Conservation (phyloP, 495 filamentous ascomycete genomes). For the Penicillium soppii region DNA sequence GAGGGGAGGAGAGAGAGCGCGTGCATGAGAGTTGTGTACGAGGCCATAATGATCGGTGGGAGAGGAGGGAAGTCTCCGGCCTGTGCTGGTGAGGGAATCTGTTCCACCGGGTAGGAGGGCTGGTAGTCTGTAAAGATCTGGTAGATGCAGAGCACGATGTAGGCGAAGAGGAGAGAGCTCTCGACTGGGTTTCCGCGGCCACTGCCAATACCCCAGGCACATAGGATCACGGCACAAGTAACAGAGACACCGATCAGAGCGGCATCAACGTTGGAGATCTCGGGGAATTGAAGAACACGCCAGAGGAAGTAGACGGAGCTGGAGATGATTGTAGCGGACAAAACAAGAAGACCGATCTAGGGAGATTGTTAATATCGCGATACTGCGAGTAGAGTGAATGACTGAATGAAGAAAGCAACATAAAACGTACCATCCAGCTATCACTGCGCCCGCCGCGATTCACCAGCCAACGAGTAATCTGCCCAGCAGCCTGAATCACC, state of each 20-base stretch:
- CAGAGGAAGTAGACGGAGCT: conserved; percentile 95
- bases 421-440: conserved; percentile 85
- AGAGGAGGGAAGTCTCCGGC: conserved; percentile 86
- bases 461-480: conserved; percentile 94
- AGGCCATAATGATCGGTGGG: conserved; percentile 98
- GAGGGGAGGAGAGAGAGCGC: conserved; percentile 79
- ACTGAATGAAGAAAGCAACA: too few species aligned
- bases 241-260: conserved; percentile 88
- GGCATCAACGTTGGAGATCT: conserved; percentile 91
- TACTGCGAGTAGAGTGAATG: too few species aligned
- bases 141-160: conserved; percentile 95
- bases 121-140: conserved; percentile 99
- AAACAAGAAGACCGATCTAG: conserved; percentile 82
- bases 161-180: conserved; percentile 93
- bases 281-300: conserved; percentile 89
- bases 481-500: conserved; percentile 91
- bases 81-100: conserved; percentile 52
- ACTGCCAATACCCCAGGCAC: conserved; percentile 90
- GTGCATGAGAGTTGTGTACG: conserved; percentile 85
- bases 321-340: conserved; percentile 87
- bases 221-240: conserved; percentile 86
- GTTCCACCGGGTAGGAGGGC: conserved; percentile 63
- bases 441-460: conserved; percentile 85
- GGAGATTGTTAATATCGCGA: conserved; percentile 17
- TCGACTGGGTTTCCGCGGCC: conserved; percentile 95